phyloP scores from a whole-genome alignment of 306 rosid species.

The Vicia faba region DNA sequence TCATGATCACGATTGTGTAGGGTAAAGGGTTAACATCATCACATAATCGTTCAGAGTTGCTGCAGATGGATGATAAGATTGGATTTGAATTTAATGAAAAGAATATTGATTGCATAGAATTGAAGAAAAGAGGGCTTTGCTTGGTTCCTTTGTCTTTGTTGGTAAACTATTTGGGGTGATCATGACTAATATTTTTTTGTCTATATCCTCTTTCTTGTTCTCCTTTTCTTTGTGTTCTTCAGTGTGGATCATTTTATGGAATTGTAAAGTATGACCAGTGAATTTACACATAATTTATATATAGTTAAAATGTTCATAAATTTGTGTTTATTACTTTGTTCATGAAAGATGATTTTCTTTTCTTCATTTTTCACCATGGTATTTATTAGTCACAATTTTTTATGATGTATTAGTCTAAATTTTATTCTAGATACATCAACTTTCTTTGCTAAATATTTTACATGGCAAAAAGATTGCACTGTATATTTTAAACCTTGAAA shows the following conservation, averaged over 20 bases:
- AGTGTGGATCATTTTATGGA: slow-evolving; percentile 27
- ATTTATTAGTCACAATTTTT: no score
- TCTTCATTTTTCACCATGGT: not conserved
- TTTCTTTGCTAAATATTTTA: no score
- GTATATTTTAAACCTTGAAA: no score
- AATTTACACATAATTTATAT: slow-evolving; percentile 20
- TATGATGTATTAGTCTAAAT: no score
- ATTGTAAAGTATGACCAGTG: slow-evolving; percentile 30
- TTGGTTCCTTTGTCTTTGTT: slow-evolving; percentile 81
- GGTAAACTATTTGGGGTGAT: slow-evolving; percentile 60
- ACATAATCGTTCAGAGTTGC: slow-evolving; percentile 49
- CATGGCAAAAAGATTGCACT: no score
- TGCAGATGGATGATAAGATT: slow-evolving; percentile 43
- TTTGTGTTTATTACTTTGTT: slow-evolving; percentile 20
- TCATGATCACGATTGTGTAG: slow-evolving; percentile 47
- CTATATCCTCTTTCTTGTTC: slow-evolving; percentile 13
- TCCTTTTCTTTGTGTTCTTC: slow-evolving; percentile 32
- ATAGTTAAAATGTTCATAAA: slow-evolving; percentile 21
- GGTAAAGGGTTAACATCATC: slow-evolving; percentile 48
- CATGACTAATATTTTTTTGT: slow-evolving; percentile 37
- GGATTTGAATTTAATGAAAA: slow-evolving; percentile 37
- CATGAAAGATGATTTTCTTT: not conserved
- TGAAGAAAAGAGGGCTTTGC: slow-evolving; percentile 75
- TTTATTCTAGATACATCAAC: no score
- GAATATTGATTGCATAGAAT: slow-evolving; percentile 49